Base-by-base conservation (phyloP, 2,329 filamentous ascomycete species). In the Penicillium sp. region DNA sequence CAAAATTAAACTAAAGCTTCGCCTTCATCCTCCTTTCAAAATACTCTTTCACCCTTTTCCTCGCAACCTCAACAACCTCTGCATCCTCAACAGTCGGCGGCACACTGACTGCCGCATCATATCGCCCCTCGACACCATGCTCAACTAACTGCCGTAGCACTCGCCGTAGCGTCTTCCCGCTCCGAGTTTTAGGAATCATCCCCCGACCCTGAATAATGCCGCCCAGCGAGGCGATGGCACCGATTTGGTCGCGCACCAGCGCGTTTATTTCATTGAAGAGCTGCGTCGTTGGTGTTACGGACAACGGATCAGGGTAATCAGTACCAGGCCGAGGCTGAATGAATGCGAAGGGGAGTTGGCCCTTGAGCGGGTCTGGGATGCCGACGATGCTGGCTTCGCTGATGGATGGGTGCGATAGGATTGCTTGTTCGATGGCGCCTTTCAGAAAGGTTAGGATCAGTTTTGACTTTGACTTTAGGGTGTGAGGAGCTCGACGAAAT, bases 291-390 rank as follows among this genome's bases (percentile, higher is more conserved):
- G 71, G 62, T 1, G 65, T 70, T 14, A 75, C 75, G 6, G 74
- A 70, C 2, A 75, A 47, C 22, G 15, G 15, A 14, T 42, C 40
- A 40, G 25, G 55, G 54, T 14, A 40, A 81, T 81, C 3, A 82
- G 72, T 9, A 82, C 83, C 8, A 79, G 81, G 2, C 72, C 62
- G 4, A 78, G 82, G 70, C 83, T 84, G 88, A 63, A 96, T 81
- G 70, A 97, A 96, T 9, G 92, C 92, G 67, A 97, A 96, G 0
- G 93, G 92, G 6, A 96, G 82, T 66, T 96, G 91, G 18, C 92
- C 93, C 72, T 97, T 97, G 42, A 96, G 79, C 0, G 85, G 74
- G 68, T 97, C 92, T 0, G 92, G 92, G 54, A 96, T 88, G 41
- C 89, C 88, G 26, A 97, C 86, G 1, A 97, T 89, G 64, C 90